Evolutionary conservation across 768 basidiomycete genomes (phyloP), one percentile per base, ranked within the genome.

Genomic region (Termitomyces sp.): DNA sequence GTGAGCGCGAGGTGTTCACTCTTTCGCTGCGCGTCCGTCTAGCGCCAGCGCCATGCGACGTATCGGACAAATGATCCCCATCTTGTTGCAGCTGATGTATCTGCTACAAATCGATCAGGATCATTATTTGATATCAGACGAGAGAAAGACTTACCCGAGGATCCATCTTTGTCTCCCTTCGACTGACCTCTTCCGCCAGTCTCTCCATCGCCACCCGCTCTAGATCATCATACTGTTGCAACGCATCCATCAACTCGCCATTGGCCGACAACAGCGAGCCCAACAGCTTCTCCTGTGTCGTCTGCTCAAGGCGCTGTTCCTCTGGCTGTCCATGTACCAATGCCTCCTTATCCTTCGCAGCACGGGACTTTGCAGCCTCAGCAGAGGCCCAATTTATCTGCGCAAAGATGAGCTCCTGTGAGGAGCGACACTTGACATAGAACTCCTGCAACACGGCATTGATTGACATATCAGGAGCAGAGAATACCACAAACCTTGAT

Each of bases 301-400:
- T 93, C 56, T 76, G 67, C 55, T 83, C 80, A 8, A 65, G 62
- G 41, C 71, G 63, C 51, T 64, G 60, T 45, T 76, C 73, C 57
- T 72, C 67, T 54, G 63, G 64, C 59, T 69, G 64, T 56, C 53
- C 62, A 20, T 51, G 57, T 5, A 24, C 42, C n/a, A 56, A 31
- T 24, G 60, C 63, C 49, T 60, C 64, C 20, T 66, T 65, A 39
- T 72, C 67, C 50, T 66, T 69, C 12, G 67, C 60, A 62, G 66
- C 64, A 34, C 89, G 78, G 8, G 88, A 88, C 47, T 83, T 83
- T 63, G 89, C 87, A 1, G 93, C 93, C 15, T 86, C 82, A 1
- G 92, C 86, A 22, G 85, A 81, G 4, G 94, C 94, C 94, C 94
- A 96, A 7, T 89, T 85, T 64, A 97, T 94, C 71, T 82, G 94